Evolutionary conservation across 108 stramenopile genomes (phyloP), one percentile per base, ranked within the genome.

Genomic region (Chaetoceros muelleri): DNA sequence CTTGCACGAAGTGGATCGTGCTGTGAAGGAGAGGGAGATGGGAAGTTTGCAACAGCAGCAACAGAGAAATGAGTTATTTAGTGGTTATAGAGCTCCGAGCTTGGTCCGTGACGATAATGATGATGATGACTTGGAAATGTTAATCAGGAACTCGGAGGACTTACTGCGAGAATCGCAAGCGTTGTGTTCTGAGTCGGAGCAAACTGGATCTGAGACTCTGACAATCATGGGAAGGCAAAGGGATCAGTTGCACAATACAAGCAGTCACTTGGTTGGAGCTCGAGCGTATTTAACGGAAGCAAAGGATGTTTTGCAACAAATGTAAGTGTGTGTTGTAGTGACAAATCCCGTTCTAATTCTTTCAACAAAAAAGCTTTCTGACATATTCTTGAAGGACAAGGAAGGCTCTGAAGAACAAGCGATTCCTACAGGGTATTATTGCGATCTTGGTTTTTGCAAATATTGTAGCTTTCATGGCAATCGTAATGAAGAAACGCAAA

Each of bases 141-240:
- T 78, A 58, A 79, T 90, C 53, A 46, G 47, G 5, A 69, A 66
- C 52, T 82, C 83, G 7, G 85, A 86, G 30, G 72, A 80, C 48
- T 58, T 90, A 62, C 56, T 90, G 51, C 69, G 79, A 44, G 83
- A 90, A 58, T 69, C 84, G 3, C 78, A 76, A 46, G 69, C 77
- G 71, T 76, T 90, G 1, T 71, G 74, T 50, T 60, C 72, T 30
- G 83, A 86, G 26, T 77, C 85, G 28, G 89, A 86, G 60, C 73
- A 80, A 44, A 73, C 85, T 65, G 85, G 89, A 26, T 72, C 67
- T 44, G 23, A 55, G 0, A 83, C 82, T 1, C 28, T 90, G 18
- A 57, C 65, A 7, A 79, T 72, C 30, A 83, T 90, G 84, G 75
- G 73, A 28, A 65, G 65, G 2, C 89, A 90, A 51, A 65, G 89